A percentile compares a stretch with the other conserved stretches of the same genome.
phyloP scores from a whole-genome alignment of 2,329 filamentous ascomycete species.

The Bipolaris zeicola region DNA sequence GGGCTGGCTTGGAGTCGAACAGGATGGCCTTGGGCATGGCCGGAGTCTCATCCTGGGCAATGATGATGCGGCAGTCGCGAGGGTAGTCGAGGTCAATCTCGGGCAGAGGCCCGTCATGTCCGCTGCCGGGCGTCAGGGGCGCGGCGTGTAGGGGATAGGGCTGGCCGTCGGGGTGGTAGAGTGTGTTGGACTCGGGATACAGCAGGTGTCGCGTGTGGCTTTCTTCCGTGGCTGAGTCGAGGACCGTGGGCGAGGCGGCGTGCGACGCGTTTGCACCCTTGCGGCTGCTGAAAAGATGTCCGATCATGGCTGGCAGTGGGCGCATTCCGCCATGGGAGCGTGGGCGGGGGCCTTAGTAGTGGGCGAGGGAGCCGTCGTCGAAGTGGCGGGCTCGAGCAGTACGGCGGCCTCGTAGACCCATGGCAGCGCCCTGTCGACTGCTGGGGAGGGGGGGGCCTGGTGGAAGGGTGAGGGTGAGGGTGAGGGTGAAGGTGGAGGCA shows the following conservation, averaged over 20 bases:
- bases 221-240: slow-evolving; percentile 49
- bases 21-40: slow-evolving; percentile 46
- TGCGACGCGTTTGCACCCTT: slow-evolving; percentile 35
- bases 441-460: background rate
- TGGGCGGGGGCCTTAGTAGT: slow-evolving; percentile 20
- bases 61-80: slow-evolving; percentile 51
- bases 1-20: slow-evolving; percentile 51
- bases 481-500: background rate
- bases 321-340: slow-evolving; percentile 21
- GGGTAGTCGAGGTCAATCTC: slow-evolving; percentile 51
- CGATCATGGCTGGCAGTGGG: slow-evolving; percentile 42
- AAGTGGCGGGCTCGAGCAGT: slow-evolving; percentile 29
- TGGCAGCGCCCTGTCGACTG: slow-evolving; percentile 22
- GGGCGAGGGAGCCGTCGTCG: slow-evolving; percentile 21
- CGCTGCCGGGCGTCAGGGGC: slow-evolving; percentile 37
- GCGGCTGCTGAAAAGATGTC: slow-evolving; percentile 49
- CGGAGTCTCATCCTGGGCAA: slow-evolving; percentile 51
- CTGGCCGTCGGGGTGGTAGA: slow-evolving; percentile 45
- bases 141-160: slow-evolving; percentile 43
- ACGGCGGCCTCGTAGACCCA: slow-evolving; percentile 35
- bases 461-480: background rate
- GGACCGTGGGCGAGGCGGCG: slow-evolving; percentile 33
- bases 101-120: slow-evolving; percentile 45
- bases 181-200: slow-evolving; percentile 47
- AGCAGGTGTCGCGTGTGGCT: slow-evolving; percentile 50